These are phyloP conservation scores for Emmonsiellopsis sp. DNA, from an alignment of 2,329 filamentous ascomycete species.

Conservation along the genomic window DNA sequence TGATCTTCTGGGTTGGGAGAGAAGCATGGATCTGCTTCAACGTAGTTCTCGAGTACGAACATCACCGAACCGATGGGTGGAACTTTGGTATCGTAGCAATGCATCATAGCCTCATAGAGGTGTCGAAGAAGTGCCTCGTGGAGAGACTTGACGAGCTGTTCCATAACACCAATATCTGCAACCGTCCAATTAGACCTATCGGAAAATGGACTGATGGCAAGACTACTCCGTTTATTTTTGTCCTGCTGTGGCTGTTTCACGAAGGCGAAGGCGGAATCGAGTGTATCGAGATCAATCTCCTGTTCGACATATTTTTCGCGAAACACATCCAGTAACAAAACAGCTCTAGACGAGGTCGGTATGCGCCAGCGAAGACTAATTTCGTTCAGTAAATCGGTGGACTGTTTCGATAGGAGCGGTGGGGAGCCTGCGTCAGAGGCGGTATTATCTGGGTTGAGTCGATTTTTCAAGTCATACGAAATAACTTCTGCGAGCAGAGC, in stretches of 20 bases:
- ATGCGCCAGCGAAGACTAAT: conserved; percentile 82
- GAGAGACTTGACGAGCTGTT: conserved; percentile 61
- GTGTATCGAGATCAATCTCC: conserved; percentile 68
- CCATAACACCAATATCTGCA: conserved; percentile 60
- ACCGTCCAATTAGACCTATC: conserved; percentile 59
- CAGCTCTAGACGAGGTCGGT: conserved; percentile 68
- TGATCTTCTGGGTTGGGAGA: conserved; percentile 59
- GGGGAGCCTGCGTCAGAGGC: conserved; percentile 40
- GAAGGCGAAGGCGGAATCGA: conserved; percentile 75
- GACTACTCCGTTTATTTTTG: conserved; percentile 45
- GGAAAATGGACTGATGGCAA: conserved; percentile 39
- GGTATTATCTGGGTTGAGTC: conserved; percentile 38
- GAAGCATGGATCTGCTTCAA: conserved; percentile 70
- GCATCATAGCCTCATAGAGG: conserved; percentile 76
- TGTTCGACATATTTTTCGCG: conserved; percentile 77
- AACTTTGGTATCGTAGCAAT: conserved; percentile 81
- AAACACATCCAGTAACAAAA: conserved; percentile 75
- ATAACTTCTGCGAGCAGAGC: conserved; percentile 71
- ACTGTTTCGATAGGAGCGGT: conserved; percentile 61
- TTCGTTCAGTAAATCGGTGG: conserved; percentile 74
- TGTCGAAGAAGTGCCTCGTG: conserved; percentile 79
- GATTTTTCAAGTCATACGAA: conserved; percentile 41
- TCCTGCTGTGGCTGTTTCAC: conserved; percentile 63
- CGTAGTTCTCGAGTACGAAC: conserved; percentile 70
- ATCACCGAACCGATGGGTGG: conserved; percentile 71